Percentiles rank a stretch among this genome's conserved stretches.
Conservation (phyloP, 2,329 filamentous ascomycete species). For the Leptosphaerulina australis region DNA sequence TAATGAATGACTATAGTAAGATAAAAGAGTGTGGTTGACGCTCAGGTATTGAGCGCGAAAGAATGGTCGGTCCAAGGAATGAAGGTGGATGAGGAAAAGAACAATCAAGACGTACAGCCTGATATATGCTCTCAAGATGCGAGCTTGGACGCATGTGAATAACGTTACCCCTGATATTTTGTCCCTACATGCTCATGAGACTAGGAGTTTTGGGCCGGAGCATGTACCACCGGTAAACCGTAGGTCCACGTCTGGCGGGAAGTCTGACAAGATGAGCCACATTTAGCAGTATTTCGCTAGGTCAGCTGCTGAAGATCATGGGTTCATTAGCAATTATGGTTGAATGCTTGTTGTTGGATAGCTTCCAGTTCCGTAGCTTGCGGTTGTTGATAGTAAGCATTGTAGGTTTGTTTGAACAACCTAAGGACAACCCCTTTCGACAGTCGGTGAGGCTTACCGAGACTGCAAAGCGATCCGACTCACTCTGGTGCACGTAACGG, state of each 20-base stretch:
- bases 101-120: constrained; percentile 3
- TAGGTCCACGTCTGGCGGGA: constrained; percentile 1
- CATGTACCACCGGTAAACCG: constrained; percentile 3
- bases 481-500: constrained; percentile 11
- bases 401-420: neutral
- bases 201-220: constrained; percentile 2
- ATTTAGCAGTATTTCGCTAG: constrained; percentile 1
- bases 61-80: constrained; percentile 22
- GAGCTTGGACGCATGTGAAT: constrained; percentile 8
- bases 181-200: neutral
- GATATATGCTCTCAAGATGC: constrained; percentile 7
- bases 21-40: constrained; percentile 18
- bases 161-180: constrained; percentile 11
- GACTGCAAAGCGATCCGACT: constrained; percentile 1
- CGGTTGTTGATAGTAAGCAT: neutral
- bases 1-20: constrained; percentile 37
- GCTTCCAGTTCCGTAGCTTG: neutral
- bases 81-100: constrained; percentile 18
- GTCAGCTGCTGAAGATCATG: neutral
- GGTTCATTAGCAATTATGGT: neutral
- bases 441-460: neutral
- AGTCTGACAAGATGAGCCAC: constrained; percentile 2
- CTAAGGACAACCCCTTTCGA: neutral
- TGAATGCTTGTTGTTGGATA: neutral
- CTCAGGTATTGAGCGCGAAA: constrained; percentile 26